Conservation (phyloP, 371 early-diverging fungal genomes). For the Umbelopsis sp. region DNA sequence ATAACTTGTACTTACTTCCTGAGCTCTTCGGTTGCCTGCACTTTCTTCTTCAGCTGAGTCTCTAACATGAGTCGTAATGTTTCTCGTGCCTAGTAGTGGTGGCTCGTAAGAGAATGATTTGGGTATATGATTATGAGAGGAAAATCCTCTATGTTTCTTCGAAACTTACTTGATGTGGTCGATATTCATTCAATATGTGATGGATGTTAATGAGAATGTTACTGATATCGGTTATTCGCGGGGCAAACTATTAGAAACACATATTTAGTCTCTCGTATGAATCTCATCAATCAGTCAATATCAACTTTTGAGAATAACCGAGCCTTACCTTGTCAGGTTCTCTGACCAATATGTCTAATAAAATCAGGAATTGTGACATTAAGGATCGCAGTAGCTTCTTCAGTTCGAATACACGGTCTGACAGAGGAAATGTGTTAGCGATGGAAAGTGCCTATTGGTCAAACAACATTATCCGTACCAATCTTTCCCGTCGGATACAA, state of each 20-base stretch:
- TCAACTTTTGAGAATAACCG: background rate
- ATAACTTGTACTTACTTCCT: slow-evolving; percentile 39
- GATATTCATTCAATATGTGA: slow-evolving; percentile 73
- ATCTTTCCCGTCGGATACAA: slow-evolving; percentile 63
- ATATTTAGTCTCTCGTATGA: background rate
- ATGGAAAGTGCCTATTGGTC: slow-evolving; percentile 5
- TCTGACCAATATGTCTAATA: slow-evolving; percentile 59
- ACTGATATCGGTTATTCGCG: slow-evolving; percentile 65
- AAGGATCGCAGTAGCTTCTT: slow-evolving; percentile 74
- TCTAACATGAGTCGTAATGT: slow-evolving; percentile 73
- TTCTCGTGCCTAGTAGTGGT: slow-evolving; percentile 59
- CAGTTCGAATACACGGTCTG: slow-evolving; percentile 75
- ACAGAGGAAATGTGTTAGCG: slow-evolving; percentile 1
- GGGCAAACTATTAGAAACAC: slow-evolving; percentile 45
- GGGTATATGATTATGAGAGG: background rate
- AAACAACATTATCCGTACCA: slow-evolving; percentile 32
- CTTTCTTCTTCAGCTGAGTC: slow-evolving; percentile 65
- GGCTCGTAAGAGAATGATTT: too few species aligned
- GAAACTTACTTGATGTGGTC: slow-evolving; percentile 64
- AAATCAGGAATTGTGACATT: slow-evolving; percentile 70
- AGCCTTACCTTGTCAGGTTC: slow-evolving; percentile 57
- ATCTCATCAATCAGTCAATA: background rate
- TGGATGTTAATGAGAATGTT: slow-evolving; percentile 75
- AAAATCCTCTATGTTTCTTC: background rate
- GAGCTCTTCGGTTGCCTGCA: slow-evolving; percentile 53